Evolutionary conservation across 2,329 filamentous ascomycete genomes (phyloP), one percentile per base, ranked within the genome.

Genomic region (Talaromyces piceae): DNA sequence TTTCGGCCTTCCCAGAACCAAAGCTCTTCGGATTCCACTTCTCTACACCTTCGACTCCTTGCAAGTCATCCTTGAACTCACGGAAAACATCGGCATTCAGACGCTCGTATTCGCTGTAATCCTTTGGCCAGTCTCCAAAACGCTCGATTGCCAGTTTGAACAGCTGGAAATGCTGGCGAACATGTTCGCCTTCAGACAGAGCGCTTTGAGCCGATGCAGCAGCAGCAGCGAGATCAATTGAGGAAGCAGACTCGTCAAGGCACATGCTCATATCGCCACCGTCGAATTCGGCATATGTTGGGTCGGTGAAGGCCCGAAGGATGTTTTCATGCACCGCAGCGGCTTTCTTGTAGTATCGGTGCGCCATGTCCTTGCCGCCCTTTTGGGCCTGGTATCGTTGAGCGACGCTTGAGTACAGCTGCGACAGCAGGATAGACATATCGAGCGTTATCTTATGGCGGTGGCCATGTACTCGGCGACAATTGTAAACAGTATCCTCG

Each of bases 401-500:
- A 1, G 63, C 68, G 9, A 68, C 58, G 8, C 62, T 59, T 18
- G 73, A 77, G 64, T 78, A 78, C 3, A 79, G 67, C 58, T 76
- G 66, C 0, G 75, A 73, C 4, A 79, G 67, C 5, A 79, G 66
- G 46, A 70, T 67, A 41, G 72, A 75, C 51, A 74, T 73, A 56
- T 77, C 71, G 41, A 78, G 61, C 2, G 76, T 77, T 47, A 67
- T 67, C 1, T 68, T 63, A 51, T 77, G 68, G 18, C 71, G 67
- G 20, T 70, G 66, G 5, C 77, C 77, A 58, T 77, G 73, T 22
- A 76, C 75, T 27, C 76, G 74, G 22, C 73, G 72, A 59, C 77
- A 72, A 61, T 79, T 80, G 67, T 79, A 79, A 3, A 73, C 71
- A 43, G 79, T 77, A 56, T 77, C 74, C 61, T 79, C 77, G 56